These are phyloP conservation scores for Amanita polypyramis DNA, from an alignment of 768 basidiomycete genomes.

Conservation along the genomic window DNA sequence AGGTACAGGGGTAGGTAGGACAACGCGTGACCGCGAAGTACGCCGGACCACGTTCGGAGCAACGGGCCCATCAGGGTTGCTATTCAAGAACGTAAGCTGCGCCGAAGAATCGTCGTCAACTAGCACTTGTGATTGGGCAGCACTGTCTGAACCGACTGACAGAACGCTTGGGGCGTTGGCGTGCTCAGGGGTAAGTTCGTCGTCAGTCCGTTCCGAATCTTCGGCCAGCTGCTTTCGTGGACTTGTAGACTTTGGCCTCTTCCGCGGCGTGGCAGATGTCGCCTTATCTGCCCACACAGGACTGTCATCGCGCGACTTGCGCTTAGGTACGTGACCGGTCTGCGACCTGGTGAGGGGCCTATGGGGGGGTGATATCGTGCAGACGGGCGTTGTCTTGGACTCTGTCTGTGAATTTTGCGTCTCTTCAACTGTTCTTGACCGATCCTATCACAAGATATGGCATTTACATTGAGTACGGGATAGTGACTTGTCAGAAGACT, in stretches of 20 bases:
- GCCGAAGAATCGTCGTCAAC: background rate
- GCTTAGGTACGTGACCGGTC: constrained; percentile 21
- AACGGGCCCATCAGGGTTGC: constrained; percentile 9
- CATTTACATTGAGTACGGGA: background rate
- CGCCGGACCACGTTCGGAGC: constrained; percentile 22
- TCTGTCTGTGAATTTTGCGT: constrained; percentile 4
- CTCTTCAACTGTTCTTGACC: background rate
- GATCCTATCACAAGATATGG: constrained; percentile 1
- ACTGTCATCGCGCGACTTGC: constrained; percentile 16
- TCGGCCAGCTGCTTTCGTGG: constrained; percentile 2
- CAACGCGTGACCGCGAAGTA: constrained; percentile 39
- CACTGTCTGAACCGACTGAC: background rate
- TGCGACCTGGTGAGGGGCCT: constrained; percentile 27
- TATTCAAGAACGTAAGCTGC: constrained; percentile 11
- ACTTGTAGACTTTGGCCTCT: constrained; percentile 4
- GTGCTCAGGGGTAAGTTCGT: constrained; percentile 4
- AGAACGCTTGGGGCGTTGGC: background rate
- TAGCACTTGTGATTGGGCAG: constrained; percentile 1
- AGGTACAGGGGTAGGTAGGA: constrained; percentile 61
- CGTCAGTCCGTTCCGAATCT: constrained; percentile 7
- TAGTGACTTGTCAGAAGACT: background rate
- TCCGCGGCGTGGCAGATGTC: background rate
- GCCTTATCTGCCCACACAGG: background rate
- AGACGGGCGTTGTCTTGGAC: constrained; percentile 1
- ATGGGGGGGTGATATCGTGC: constrained; percentile 8